phyloP scores from a whole-genome alignment of 1,139 yeast species.

The Nakaseomyces uthaithaninus region DNA sequence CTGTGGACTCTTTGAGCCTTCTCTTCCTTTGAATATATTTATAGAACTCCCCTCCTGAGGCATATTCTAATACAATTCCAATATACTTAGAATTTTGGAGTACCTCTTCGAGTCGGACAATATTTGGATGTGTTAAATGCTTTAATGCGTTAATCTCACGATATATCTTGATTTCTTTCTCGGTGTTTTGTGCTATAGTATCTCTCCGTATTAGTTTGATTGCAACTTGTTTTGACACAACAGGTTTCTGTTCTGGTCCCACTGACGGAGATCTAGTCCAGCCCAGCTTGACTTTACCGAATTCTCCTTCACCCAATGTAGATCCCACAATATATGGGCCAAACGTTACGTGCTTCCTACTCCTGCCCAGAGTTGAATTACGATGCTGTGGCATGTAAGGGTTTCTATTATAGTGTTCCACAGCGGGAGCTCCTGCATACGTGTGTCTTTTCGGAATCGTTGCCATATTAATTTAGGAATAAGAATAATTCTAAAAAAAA shows the following conservation, averaged over 20 bases:
- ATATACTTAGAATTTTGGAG: conserved; percentile 90
- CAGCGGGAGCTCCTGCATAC: conserved; percentile 7
- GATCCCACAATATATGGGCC: conserved; percentile 87
- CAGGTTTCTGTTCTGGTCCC: conserved; percentile 12
- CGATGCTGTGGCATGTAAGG: neutral
- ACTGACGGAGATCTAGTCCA: conserved; percentile 46
- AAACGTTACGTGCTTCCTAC: conserved; percentile 46
- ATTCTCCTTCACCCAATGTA: conserved; percentile 96
- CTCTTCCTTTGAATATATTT: conserved; percentile 85
- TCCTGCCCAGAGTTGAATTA: neutral
- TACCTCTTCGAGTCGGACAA: conserved; percentile 84
- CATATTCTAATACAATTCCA: conserved; percentile 92
- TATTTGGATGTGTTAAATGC: conserved; percentile 83
- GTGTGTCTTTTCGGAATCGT: conserved; percentile 9
- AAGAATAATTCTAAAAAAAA: too few species aligned
- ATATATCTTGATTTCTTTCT: conserved; percentile 79
- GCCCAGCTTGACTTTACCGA: conserved; percentile 95
- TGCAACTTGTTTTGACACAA: conserved; percentile 73
- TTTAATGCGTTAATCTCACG: conserved; percentile 89
- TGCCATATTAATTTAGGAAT: conserved; percentile 7
- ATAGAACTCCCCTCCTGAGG: conserved; percentile 94
- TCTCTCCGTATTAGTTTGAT: conserved; percentile 86
- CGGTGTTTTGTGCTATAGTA: conserved; percentile 72
- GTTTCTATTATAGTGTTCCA: conserved; percentile 4
- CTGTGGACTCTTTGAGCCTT: conserved; percentile 74